Evolutionary conservation across 768 basidiomycete genomes (phyloP), one percentile per base, ranked within the genome.

Genomic region (Boletellus ananiceps): DNA sequence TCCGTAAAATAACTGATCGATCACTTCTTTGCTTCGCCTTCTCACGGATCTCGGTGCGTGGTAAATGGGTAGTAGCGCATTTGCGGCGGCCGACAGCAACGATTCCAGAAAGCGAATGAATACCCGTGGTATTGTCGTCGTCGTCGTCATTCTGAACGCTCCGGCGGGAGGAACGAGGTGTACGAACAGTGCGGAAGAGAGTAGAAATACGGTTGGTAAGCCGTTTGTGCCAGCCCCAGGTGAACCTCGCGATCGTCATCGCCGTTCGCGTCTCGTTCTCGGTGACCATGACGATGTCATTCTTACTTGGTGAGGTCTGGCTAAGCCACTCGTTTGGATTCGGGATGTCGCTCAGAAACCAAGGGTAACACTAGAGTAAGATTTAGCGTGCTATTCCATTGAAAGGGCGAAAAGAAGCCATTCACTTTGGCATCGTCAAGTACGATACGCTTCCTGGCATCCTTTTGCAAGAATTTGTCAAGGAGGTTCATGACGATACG

Each of bases 381-480:
- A 13, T 21, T 67, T n/a, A 50, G 44, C 34, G 32, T 23, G 35
- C 31, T 18, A 11, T 12, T 15, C 36, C 4, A 6, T 34, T 19
- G n/a, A 31, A 34, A 40, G 13, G 29, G 29, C 29, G 35, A 50
- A 11, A 8, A 21, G 45, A 32, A 27, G 6, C 2, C 21, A 58
- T 73, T 54, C 61, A 86, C 94, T 81, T 95, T 97, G 58, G 93
- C 82, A 57, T 88, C 77, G 25, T 82, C 79, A 37, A 97, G 76
- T 16, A 82, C 85, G 44, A 95, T 87, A 47, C 94, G 78, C 61
- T 77, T 77, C 25, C 63, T 70, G 5, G 78, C 77, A 57, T 93
- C 85, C 73, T 96, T 97, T 68, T 90, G 80, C 42, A 98, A 75
- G 50, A 97, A 71, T 25, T 75, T 73, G 41, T 83, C 75, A n/a